Conservation (phyloP, 305 asterid genomes). For the Euphrasia arctica region DNA sequence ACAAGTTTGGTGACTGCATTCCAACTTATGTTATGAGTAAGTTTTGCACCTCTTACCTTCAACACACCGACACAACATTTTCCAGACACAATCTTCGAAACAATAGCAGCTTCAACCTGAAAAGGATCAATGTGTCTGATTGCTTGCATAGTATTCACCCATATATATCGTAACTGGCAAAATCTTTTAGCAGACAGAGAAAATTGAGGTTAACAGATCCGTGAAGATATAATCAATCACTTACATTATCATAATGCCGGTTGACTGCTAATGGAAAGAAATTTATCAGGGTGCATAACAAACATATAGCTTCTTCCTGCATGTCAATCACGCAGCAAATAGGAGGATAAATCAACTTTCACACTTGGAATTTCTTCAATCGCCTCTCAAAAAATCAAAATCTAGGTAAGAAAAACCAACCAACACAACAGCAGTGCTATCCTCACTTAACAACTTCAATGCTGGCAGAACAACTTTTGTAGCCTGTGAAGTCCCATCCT, state of each 20-base stretch:
- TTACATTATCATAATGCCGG: conserved; percentile 72
- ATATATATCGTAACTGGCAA: conserved; percentile 8
- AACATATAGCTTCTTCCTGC: conserved; percentile 74
- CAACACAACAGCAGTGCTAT: conserved; percentile 53
- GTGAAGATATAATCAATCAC: conserved; percentile 28
- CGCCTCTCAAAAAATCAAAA: conserved; percentile 4
- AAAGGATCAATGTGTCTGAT: conserved; percentile 24
- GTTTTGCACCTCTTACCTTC: conserved; percentile 47
- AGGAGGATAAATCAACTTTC: conserved; percentile 21
- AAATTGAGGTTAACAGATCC: conserved; percentile 2
- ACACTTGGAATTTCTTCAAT: conserved; percentile 9
- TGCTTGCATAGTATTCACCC: neutral
- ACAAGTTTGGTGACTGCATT: conserved; percentile 26
- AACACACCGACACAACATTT: conserved; percentile 43
- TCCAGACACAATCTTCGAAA: conserved; percentile 64
- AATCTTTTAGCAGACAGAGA: neutral
- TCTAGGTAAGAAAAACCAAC: conserved; percentile 33
- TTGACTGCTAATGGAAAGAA: conserved; percentile 59
- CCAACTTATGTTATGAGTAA: conserved; percentile 16
- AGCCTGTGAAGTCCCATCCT: conserved; percentile 65
- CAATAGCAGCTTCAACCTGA: conserved; percentile 84
- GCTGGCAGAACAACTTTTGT: conserved; percentile 59
- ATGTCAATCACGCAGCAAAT: conserved; percentile 29
- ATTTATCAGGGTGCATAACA: conserved; percentile 54
- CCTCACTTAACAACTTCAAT: conserved; percentile 61